A percentile compares a stretch with the other conserved stretches of the same genome.
These are phyloP conservation scores for Pilobolus umbonatus DNA, from an alignment of 192 early-diverging fungal species.

Conservation along the genomic window DNA sequence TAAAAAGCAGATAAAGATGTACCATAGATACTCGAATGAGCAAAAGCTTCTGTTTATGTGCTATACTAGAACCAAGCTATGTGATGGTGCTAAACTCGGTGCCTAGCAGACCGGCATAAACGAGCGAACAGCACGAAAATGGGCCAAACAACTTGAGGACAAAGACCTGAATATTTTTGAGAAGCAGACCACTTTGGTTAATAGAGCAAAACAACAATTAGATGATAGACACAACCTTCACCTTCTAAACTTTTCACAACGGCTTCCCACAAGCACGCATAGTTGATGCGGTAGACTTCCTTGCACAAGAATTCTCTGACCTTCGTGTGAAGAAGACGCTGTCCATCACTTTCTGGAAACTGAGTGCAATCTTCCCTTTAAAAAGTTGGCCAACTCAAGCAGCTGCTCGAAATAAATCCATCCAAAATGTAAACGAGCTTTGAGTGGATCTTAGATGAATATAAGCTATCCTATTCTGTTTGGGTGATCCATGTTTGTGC, in stretches of 20 bases:
- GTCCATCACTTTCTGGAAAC: constrained; percentile 8
- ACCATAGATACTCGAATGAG: constrained; percentile 5
- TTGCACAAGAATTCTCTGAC: constrained; percentile 2
- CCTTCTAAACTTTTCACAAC: constrained; percentile 10
- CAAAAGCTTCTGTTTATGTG: constrained; percentile 9
- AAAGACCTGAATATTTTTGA: too few species aligned
- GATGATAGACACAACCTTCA: constrained; percentile 14
- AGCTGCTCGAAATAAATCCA: constrained; percentile 10
- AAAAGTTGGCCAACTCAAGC: background rate
- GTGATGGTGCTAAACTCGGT: background rate
- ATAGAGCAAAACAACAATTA: constrained; percentile 7
- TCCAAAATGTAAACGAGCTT: too few species aligned
- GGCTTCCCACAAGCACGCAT: constrained; percentile 2
- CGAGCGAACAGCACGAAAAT: too few species aligned
- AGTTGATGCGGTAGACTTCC: constrained; percentile 1
- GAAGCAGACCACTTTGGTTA: too few species aligned
- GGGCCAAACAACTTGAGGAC: too few species aligned
- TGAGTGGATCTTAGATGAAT: too few species aligned
- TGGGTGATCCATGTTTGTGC: too few species aligned
- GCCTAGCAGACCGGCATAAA: too few species aligned
- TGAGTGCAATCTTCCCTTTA: constrained; percentile 14
- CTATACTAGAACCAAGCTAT: constrained; percentile 7
- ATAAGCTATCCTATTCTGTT: too few species aligned
- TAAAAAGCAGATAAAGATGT: constrained; percentile 8
- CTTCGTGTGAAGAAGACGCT: constrained; percentile 4